A percentile compares a stretch with the other conserved stretches of the same genome.
These are phyloP conservation scores for Annona cherimola DNA, from an alignment of 164 flowering plant species.

Conservation along the genomic window DNA sequence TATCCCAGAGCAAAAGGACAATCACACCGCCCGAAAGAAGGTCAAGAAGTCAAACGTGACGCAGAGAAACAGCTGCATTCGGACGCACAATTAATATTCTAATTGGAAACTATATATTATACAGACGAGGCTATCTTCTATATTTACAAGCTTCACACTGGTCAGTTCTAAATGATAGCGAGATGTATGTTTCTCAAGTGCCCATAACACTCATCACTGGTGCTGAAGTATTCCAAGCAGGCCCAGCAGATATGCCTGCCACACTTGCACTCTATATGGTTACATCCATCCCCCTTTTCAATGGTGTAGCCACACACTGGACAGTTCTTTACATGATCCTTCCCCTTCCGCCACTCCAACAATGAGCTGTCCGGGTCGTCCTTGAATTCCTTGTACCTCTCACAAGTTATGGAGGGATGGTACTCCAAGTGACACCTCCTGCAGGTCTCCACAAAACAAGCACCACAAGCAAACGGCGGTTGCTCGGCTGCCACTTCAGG, in stretches of 20 bases:
- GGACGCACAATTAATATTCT: too few species aligned
- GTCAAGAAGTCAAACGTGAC: too few species aligned
- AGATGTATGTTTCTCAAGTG: slow-evolving; percentile 65
- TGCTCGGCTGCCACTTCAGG: slow-evolving; percentile 21
- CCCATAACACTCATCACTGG: slow-evolving; percentile 63
- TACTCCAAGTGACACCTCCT: slow-evolving; percentile 78
- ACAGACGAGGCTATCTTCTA: too few species aligned
- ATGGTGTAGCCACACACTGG: slow-evolving; percentile 61
- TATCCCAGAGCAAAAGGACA: too few species aligned
- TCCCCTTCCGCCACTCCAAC: slow-evolving; percentile 71
- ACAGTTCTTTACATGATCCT: slow-evolving; percentile 75
- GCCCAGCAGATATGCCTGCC: slow-evolving; percentile 92
- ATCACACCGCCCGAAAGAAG: too few species aligned
- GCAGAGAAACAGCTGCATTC: too few species aligned
- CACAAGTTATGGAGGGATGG: slow-evolving; percentile 72
- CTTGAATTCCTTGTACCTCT: slow-evolving; percentile 63
- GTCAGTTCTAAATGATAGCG: slow-evolving; percentile 10
- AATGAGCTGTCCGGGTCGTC: slow-evolving; percentile 80
- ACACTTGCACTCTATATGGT: slow-evolving; percentile 81
- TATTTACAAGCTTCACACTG: too few species aligned
- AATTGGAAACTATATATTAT: too few species aligned
- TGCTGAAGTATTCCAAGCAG: slow-evolving; percentile 48
- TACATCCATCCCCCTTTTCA: slow-evolving; percentile 94
- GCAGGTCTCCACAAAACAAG: slow-evolving; percentile 78
- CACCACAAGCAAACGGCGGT: slow-evolving; percentile 70